Conservation (phyloP, 768 basidiomycete species). For the Cystobasidium onofrii region DNA sequence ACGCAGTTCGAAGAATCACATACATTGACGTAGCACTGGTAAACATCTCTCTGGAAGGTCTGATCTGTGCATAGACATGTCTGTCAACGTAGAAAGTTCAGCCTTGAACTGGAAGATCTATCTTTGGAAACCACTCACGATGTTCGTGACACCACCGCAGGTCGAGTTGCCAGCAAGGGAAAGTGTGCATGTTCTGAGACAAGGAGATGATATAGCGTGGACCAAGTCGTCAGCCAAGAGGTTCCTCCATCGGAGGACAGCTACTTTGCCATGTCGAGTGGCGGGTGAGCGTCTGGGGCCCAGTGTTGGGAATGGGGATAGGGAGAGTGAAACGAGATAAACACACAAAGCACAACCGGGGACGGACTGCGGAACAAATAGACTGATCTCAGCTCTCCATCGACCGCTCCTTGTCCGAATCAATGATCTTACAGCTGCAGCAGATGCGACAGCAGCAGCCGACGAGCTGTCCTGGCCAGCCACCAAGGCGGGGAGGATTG, state of each 20-base stretch:
- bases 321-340: not conserved
- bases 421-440: too few relatives aligned
- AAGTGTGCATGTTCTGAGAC: conserved; percentile 28
- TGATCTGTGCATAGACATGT: conserved; percentile 14
- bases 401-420: too few relatives aligned
- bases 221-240: not conserved
- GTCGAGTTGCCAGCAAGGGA: not conserved
- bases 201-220: too few relatives aligned
- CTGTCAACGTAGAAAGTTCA: not conserved
- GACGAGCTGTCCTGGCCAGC: not conserved
- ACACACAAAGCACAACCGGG: conserved; percentile 26
- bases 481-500: conserved; percentile 13
- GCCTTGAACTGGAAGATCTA: not conserved
- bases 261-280: not conserved
- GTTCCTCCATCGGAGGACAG: not conserved
- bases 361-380: not conserved
- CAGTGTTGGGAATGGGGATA: not conserved
- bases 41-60: conserved; percentile 18
- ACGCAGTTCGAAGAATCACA: not conserved
- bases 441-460: not conserved
- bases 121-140: not conserved
- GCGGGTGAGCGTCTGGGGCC: not conserved
- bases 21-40: conserved; percentile 19
- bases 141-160: conserved; percentile 20
- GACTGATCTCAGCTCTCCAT: too few relatives aligned